Percentiles rank a stretch among this genome's conserved stretches.
Evolutionary conservation across 257 asterid species (phyloP).

Genomic region (Craterostigma plantagineum): DNA sequence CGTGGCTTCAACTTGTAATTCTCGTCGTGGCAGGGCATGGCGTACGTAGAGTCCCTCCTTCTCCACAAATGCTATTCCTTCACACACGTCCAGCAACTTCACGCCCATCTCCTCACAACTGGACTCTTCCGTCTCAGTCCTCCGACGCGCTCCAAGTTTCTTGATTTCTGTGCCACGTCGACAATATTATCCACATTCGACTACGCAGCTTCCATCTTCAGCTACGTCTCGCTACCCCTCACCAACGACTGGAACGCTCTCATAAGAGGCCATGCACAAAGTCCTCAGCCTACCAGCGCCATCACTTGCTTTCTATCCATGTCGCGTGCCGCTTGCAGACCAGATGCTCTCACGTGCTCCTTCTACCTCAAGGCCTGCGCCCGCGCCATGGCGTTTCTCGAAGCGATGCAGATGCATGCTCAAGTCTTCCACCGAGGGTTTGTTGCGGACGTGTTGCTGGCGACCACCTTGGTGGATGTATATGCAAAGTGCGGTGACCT

Average conservation of each 20-base stretch:
- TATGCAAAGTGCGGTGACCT: slow-evolving; percentile 56
- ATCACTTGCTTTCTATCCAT: slow-evolving; percentile 34
- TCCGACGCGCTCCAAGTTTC: slow-evolving; percentile 42
- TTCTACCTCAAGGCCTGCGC: slow-evolving; percentile 89
- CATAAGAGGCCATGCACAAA: slow-evolving; percentile 88
- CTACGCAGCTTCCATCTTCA: slow-evolving; percentile 45
- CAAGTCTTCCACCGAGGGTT: slow-evolving; percentile 36
- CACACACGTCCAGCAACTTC: slow-evolving; percentile 35
- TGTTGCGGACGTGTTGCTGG: slow-evolving; percentile 39
- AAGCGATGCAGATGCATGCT: slow-evolving; percentile 43
- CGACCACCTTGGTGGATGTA: slow-evolving; percentile 63
- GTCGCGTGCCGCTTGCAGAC: slow-evolving; percentile 45
- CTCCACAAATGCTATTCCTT: slow-evolving; percentile 39
- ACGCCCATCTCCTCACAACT: slow-evolving; percentile 35
- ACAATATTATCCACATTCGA: slow-evolving; percentile 29
- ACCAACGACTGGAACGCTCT: slow-evolving; percentile 94
- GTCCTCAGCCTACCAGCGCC: slow-evolving; percentile 47
- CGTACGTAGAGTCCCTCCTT: slow-evolving; percentile 33
- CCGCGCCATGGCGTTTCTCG: slow-evolving; percentile 41
- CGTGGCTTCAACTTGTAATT: too few species aligned
- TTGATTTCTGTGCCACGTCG: slow-evolving; percentile 51
- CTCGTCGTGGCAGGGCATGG: slow-evolving; percentile 18
- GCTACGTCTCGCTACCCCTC: slow-evolving; percentile 24
- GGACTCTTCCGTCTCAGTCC: slow-evolving; percentile 26
- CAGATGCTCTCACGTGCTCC: slow-evolving; percentile 88